These are phyloP conservation scores for Hypoxylon lenormandii DNA, from an alignment of 495 filamentous ascomycete genomes.

Conservation along the genomic window DNA sequence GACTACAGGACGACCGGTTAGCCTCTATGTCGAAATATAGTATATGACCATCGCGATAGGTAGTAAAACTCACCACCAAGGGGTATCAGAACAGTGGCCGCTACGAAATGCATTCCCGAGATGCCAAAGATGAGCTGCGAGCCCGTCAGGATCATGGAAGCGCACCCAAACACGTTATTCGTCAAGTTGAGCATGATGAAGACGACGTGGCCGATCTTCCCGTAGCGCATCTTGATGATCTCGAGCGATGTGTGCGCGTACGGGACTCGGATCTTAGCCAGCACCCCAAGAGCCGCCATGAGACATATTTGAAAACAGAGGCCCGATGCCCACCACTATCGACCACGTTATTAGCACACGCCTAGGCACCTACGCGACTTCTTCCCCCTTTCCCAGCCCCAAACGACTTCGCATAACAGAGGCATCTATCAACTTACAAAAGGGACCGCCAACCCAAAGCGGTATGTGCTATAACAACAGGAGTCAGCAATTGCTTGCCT, in stretches of 20 bases:
- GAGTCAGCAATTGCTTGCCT: too few relatives aligned
- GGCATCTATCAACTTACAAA: slow-evolving; percentile 56
- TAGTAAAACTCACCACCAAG: slow-evolving; percentile 56
- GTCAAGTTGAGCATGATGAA: slow-evolving; percentile 77
- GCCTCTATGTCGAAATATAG: slow-evolving; percentile 52
- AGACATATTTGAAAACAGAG: slow-evolving; percentile 75
- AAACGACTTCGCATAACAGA: too few relatives aligned
- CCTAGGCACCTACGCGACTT: not conserved
- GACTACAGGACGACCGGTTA: slow-evolving; percentile 74
- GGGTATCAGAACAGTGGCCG: slow-evolving; percentile 69
- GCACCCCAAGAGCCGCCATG: slow-evolving; percentile 84
- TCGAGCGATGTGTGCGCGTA: slow-evolving; percentile 83
- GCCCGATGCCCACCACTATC: slow-evolving; percentile 70
- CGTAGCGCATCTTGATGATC: slow-evolving; percentile 55
- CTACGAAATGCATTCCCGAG: slow-evolving; percentile 78
- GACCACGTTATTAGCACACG: slow-evolving; percentile 17
- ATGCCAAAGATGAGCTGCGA: slow-evolving; percentile 78
- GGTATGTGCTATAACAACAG: too few relatives aligned
- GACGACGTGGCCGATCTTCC: slow-evolving; percentile 69
- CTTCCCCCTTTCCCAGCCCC: not conserved
- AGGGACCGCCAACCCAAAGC: slow-evolving; percentile 82
- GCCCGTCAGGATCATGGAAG: slow-evolving; percentile 84
- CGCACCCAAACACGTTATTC: slow-evolving; percentile 78
- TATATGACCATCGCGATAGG: slow-evolving; percentile 40
- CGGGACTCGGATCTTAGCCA: slow-evolving; percentile 79